These are phyloP conservation scores for Naganishia kalamii DNA, from an alignment of 768 basidiomycete species.

Conservation along the genomic window DNA sequence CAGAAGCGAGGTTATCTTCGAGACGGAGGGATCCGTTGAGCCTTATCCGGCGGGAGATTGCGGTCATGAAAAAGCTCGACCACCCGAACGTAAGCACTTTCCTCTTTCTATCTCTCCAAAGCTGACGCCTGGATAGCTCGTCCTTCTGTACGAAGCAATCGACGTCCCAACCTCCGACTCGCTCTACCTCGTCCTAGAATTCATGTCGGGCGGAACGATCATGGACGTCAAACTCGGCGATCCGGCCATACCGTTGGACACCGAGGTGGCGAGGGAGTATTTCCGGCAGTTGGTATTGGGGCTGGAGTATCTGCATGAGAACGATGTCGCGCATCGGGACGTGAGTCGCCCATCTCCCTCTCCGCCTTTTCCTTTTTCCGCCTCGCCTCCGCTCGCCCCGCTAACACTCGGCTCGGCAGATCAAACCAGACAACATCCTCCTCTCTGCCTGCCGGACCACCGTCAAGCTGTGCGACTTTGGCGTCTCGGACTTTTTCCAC, in stretches of 20 bases:
- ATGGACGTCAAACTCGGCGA: slow-evolving; percentile 35
- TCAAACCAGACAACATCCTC: slow-evolving; percentile 47
- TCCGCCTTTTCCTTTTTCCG: too few species aligned
- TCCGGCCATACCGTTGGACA: slow-evolving; percentile 27
- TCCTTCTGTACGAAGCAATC: slow-evolving; percentile 46
- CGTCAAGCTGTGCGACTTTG: slow-evolving; percentile 48
- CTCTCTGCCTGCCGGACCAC: slow-evolving; percentile 35
- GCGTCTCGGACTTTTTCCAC: slow-evolving; percentile 46
- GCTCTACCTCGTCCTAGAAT: slow-evolving; percentile 47
- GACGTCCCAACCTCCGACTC: slow-evolving; percentile 45
- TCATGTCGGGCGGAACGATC: slow-evolving; percentile 44
- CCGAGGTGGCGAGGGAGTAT: slow-evolving; percentile 36
- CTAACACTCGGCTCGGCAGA: slow-evolving; percentile 24
- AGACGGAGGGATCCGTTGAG: slow-evolving; percentile 39
- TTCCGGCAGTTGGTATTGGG: slow-evolving; percentile 45
- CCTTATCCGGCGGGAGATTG: slow-evolving; percentile 44
- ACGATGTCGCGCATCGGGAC: slow-evolving; percentile 46
- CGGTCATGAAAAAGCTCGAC: slow-evolving; percentile 48
- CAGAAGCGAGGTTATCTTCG: slow-evolving; percentile 5
- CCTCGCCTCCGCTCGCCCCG: neutral
- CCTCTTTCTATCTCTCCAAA: neutral
- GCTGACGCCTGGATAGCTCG: slow-evolving; percentile 31
- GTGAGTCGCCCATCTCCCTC: too few species aligned
- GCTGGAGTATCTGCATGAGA: slow-evolving; percentile 46
- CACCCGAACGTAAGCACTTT: slow-evolving; percentile 42